Conservation (phyloP, 768 basidiomycete species). For the Hebeloma cylindrosporum region DNA sequence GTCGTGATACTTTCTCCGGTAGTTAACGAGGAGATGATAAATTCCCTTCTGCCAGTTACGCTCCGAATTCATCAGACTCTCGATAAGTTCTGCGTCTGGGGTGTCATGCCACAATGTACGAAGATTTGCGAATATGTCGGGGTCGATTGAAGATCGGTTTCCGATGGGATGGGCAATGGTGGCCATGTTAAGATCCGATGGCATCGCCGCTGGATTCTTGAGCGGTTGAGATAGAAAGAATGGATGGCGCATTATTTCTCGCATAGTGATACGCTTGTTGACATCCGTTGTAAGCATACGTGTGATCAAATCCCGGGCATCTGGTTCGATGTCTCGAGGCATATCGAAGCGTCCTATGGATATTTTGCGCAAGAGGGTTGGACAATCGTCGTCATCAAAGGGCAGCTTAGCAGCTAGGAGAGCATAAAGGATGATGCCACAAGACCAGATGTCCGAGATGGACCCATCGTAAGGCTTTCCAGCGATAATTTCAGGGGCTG, state of each 20-base stretch:
- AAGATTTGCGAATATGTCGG: constrained; percentile 87
- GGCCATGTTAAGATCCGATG: constrained; percentile 55
- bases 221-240: constrained; percentile 66
- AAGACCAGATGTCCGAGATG: constrained; percentile 95
- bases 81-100: constrained; percentile 69
- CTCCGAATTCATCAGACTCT: constrained; percentile 60
- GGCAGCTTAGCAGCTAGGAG: constrained; percentile 87
- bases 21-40: constrained; percentile 86
- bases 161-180: constrained; percentile 70
- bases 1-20: constrained; percentile 73
- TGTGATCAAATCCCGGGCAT: constrained; percentile 73
- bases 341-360: constrained; percentile 70
- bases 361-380: constrained; percentile 78
- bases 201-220: constrained; percentile 37
- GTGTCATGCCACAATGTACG: constrained; percentile 89
- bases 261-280: constrained; percentile 75
- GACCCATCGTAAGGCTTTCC: constrained; percentile 84
- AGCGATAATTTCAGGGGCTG: constrained; percentile 87
- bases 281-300: constrained; percentile 82
- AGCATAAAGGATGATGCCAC: constrained; percentile 90
- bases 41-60: constrained; percentile 96
- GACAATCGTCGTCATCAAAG: constrained; percentile 87
- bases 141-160: constrained; percentile 68
- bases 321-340: constrained; percentile 65
- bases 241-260: constrained; percentile 76